These are phyloP conservation scores for Trypanosoma lewisi DNA, from an alignment of 208 protist genomes.

Conservation along the genomic window DNA sequence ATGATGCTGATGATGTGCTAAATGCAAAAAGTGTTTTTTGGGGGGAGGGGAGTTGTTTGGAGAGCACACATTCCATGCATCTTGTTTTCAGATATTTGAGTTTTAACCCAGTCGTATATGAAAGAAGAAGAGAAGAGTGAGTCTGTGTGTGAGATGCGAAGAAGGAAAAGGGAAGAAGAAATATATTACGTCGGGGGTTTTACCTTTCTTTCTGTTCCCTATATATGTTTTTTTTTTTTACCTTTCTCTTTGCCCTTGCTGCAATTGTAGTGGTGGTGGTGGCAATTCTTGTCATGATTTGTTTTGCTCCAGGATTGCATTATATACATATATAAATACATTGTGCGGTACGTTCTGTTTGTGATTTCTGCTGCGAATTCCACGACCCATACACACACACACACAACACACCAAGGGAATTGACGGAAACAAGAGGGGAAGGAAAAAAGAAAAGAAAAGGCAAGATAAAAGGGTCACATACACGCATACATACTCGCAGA, in stretches of 20 bases:
- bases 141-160: not conserved
- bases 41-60: too few relatives aligned
- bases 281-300: slow-evolving; percentile 9
- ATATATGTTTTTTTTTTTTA: slow-evolving; percentile 3
- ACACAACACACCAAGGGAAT: too few relatives aligned
- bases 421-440: too few relatives aligned
- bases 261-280: slow-evolving; percentile 1
- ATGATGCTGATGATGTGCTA: too few relatives aligned
- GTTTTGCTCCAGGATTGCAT: slow-evolving; percentile 1
- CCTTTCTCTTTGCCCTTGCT: not conserved
- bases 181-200: not conserved
- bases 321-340: not conserved
- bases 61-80: too few relatives aligned
- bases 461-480: too few relatives aligned
- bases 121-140: not conserved
- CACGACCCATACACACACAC: not conserved
- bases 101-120: too few relatives aligned
- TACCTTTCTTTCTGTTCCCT: not conserved
- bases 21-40: too few relatives aligned
- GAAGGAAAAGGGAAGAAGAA: not conserved
- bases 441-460: not conserved
- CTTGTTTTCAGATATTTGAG: too few relatives aligned
- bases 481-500: too few relatives aligned
- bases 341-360: too few relatives aligned
- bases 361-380: too few relatives aligned